Conservation (phyloP, 1,284 basidiomycete genomes). For the Melampsora larici-populina region DNA sequence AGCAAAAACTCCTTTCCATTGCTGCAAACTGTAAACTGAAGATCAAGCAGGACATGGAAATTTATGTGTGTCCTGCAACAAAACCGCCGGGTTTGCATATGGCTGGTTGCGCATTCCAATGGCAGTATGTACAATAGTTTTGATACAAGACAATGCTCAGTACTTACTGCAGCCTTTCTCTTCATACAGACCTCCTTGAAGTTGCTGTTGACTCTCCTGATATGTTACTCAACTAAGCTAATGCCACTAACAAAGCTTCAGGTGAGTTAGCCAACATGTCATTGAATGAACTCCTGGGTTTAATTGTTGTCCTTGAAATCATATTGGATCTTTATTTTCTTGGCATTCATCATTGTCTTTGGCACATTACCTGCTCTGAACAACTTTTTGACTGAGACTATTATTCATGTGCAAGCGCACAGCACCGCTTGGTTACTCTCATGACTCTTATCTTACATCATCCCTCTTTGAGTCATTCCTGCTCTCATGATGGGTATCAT, state of each 20-base stretch:
- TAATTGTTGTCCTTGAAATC: conserved; percentile 7
- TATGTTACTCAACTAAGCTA: neutral
- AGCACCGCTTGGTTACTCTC: conserved; percentile 75
- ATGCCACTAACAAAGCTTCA: neutral
- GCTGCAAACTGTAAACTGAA: conserved; percentile 67
- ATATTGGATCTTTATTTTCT: conserved; percentile 38
- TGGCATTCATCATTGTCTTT: conserved; percentile 63
- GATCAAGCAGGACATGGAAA: conserved; percentile 49
- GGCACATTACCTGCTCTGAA: conserved; percentile 79
- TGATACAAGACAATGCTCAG: no score
- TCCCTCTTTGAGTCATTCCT: conserved; percentile 76
- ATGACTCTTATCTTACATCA: conserved; percentile 74
- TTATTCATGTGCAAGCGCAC: conserved; percentile 83
- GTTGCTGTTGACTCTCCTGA: conserved; percentile 26
- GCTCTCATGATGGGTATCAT: conserved; percentile 76
- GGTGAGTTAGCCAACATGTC: neutral
- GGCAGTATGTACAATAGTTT: neutral
- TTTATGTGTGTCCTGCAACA: conserved; percentile 69
- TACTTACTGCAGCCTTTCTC: neutral
- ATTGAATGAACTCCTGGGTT: neutral
- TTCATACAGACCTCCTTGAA: conserved; percentile 62
- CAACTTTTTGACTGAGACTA: conserved; percentile 74
- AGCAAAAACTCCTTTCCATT: conserved; percentile 66
- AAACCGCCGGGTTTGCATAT: conserved; percentile 73
- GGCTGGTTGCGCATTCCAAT: conserved; percentile 64